These are phyloP conservation scores for Wickerhamiella lipophila DNA, from an alignment of 805 yeast species.

Conservation along the genomic window DNA sequence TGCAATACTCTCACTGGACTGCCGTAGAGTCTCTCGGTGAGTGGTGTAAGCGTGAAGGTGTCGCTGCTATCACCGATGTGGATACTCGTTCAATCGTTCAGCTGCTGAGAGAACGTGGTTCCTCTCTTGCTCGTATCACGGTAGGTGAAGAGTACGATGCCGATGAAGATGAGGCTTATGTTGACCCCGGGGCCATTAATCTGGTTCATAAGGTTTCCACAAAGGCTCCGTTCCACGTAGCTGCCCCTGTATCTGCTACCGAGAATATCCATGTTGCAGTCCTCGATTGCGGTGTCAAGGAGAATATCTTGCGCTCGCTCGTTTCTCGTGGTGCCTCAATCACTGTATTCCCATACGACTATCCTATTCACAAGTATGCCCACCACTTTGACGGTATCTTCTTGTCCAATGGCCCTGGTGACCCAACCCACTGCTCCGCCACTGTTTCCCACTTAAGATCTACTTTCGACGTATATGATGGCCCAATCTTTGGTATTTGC, in stretches of 20 bases:
- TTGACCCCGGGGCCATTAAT: conserved; percentile 80
- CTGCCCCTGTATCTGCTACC: conserved; percentile 37
- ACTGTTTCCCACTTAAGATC: conserved; percentile 64
- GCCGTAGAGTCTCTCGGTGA: conserved; percentile 90
- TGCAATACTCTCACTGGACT: conserved; percentile 98
- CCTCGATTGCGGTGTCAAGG: conserved; percentile 96
- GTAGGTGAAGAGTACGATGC: conserved; percentile 88
- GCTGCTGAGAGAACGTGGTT: conserved; percentile 89
- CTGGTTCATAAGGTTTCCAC: conserved; percentile 90
- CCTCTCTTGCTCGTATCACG: conserved; percentile 79
- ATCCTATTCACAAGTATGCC: conserved; percentile 83
- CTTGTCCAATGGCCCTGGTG: conserved; percentile 95
- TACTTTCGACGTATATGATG: conserved; percentile 52
- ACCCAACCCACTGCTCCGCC: conserved; percentile 77
- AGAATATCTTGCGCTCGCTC: conserved; percentile 85
- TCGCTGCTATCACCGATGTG: conserved; percentile 92
- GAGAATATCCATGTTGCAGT: conserved; percentile 74
- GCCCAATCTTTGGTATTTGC: conserved; percentile 96
- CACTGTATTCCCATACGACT: conserved; percentile 93
- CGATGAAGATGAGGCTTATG: conserved; percentile 79
- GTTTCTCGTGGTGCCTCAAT: conserved; percentile 92
- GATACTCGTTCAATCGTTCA: conserved; percentile 93
- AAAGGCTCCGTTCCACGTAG: conserved; percentile 83
- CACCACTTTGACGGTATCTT: conserved; percentile 89
- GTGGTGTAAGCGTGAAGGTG: conserved; percentile 95